Conservation (phyloP, 257 asterid genomes). For the Leptodermis oblonga region DNA sequence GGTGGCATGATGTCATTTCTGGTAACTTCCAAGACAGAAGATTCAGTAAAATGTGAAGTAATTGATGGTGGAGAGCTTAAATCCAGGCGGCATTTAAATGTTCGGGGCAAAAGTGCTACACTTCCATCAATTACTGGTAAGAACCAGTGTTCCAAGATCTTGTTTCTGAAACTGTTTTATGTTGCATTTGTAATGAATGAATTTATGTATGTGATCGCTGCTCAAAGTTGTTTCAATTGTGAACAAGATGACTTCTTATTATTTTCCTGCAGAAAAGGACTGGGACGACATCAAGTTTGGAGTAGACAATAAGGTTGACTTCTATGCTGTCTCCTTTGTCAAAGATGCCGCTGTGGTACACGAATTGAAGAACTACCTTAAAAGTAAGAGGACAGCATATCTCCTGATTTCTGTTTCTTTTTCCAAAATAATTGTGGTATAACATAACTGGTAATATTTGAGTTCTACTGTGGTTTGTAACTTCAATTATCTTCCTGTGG, state of each 20-base stretch:
- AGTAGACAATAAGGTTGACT: conserved; percentile 88
- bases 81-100: conserved; percentile 94
- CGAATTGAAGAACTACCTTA: conserved; percentile 86
- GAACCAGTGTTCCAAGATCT: conserved; percentile 20
- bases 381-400: conserved; percentile 36
- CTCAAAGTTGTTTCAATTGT: conserved; percentile 12
- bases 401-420: background rate
- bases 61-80: conserved; percentile 96
- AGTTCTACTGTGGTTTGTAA: background rate
- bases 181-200: background rate
- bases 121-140: conserved; percentile 94
- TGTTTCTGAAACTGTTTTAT: background rate
- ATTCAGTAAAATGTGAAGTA: conserved; percentile 88
- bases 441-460: background rate
- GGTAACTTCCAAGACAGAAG: conserved; percentile 75
- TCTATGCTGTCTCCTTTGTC: conserved; percentile 96
- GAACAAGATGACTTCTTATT: conserved; percentile 23
- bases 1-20: conserved; percentile 96
- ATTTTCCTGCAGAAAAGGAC: conserved; percentile 68
- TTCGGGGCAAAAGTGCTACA: conserved; percentile 95
- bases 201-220: background rate
- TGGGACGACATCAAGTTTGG: conserved; percentile 99
- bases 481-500: conserved; percentile 10
- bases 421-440: background rate
- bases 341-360: conserved; percentile 98